Conservation (phyloP, 768 basidiomycete species). For the Tylopilus sp. region DNA sequence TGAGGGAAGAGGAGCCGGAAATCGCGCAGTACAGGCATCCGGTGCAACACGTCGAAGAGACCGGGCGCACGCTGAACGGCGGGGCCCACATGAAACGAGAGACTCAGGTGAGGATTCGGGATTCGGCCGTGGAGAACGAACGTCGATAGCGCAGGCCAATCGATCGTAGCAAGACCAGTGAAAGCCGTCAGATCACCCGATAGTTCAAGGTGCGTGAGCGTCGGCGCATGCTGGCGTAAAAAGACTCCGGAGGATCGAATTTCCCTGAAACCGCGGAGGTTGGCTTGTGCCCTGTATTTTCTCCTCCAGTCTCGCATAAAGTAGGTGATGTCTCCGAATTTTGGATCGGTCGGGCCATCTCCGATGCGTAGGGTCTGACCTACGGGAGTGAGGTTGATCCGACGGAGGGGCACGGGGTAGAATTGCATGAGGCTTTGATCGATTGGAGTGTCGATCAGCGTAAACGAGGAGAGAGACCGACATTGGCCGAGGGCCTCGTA, state of each 20-base stretch:
- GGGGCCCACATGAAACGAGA: constrained; percentile 15
- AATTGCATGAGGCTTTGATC: constrained; percentile 34
- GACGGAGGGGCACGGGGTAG: constrained; percentile 23
- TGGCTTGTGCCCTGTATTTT: constrained; percentile 33
- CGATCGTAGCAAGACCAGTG: constrained; percentile 25
- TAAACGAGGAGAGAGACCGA: constrained; percentile 24
- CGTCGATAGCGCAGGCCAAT: constrained; percentile 30
- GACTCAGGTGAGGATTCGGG: constrained; percentile 14
- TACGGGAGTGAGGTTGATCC: constrained; percentile 30
- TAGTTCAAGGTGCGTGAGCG: constrained; percentile 30
- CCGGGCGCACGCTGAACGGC: not conserved
- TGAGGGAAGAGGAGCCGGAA: constrained; percentile 33
- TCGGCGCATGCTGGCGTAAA: constrained; percentile 28
- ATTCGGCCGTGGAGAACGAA: constrained; percentile 32
- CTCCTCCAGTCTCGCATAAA: constrained; percentile 36
- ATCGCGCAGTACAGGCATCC: constrained; percentile 30
- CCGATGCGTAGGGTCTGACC: constrained; percentile 35
- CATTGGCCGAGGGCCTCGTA: constrained; percentile 30
- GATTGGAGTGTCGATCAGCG: constrained; percentile 33
- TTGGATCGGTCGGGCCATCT: constrained; percentile 32
- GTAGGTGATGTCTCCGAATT: constrained; percentile 31
- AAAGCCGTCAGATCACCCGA: constrained; percentile 30
- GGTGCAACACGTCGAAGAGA: constrained; percentile 30
- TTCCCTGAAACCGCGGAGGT: constrained; percentile 28
- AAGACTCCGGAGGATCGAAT: constrained; percentile 30